Evolutionary conservation across 192 early-diverging fungal genomes (phyloP).

Genomic region (Geosiphon pyriformis): DNA sequence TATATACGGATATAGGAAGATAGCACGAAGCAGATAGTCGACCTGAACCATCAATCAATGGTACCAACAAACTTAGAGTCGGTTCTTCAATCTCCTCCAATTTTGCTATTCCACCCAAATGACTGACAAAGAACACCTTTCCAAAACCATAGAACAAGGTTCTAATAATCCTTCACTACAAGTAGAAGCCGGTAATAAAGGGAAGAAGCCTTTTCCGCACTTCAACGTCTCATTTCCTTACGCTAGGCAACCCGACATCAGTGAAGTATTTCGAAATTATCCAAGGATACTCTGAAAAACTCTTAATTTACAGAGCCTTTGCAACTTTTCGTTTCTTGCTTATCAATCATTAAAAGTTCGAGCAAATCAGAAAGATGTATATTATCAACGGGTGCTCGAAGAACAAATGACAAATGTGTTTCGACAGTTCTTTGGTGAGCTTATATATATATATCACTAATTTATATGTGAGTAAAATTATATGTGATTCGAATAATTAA

Average conservation of each 20-base stretch:
- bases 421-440: conserved; percentile 56
- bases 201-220: conserved; percentile 19
- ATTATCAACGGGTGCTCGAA: conserved; percentile 68
- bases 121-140: too few species aligned
- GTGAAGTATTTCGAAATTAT: conserved; percentile 25
- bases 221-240: conserved; percentile 54
- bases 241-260: conserved; percentile 76
- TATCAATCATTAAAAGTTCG: conserved; percentile 57
- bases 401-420: conserved; percentile 57
- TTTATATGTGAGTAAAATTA: conserved; percentile 8
- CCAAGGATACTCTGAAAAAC: neutral
- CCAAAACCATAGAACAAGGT: too few species aligned
- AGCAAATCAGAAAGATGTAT: conserved; percentile 84
- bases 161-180: too few species aligned
- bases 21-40: too few species aligned
- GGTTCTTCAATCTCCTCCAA: too few species aligned
- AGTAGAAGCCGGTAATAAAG: too few species aligned
- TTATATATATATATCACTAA: neutral
- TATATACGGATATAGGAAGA: too few species aligned
- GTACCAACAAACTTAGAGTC: too few species aligned
- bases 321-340: neutral
- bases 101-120: too few species aligned
- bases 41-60: too few species aligned
- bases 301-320: neutral
- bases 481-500: neutral